Conservation (phyloP, 2,329 filamentous ascomycete species). For the Tolypocladium guangdongense region DNA sequence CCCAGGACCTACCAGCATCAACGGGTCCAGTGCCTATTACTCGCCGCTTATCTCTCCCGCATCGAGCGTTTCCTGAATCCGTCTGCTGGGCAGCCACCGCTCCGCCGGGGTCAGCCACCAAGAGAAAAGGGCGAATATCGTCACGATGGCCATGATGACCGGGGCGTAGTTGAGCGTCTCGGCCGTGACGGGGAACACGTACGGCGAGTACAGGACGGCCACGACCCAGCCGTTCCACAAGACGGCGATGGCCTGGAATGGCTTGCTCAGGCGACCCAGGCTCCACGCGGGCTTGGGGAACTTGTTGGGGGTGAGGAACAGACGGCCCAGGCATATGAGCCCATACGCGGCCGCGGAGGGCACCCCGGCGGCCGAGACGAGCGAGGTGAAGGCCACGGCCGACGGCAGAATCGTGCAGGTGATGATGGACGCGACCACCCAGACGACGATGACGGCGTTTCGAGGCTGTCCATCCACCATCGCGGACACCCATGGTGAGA, state of each 20-base stretch:
- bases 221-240: slow-evolving; percentile 41
- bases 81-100: not conserved
- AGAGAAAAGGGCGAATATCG: slow-evolving; percentile 23
- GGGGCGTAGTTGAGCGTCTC: slow-evolving; percentile 37
- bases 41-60: not conserved
- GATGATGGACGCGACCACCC: slow-evolving; percentile 39
- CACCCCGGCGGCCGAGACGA: slow-evolving; percentile 40
- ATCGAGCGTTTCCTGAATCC: not conserved
- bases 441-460: slow-evolving; percentile 49
- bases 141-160: slow-evolving; percentile 38
- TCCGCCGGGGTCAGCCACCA: not conserved
- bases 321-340: slow-evolving; percentile 35
- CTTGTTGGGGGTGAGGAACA: slow-evolving; percentile 31
- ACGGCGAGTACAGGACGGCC: slow-evolving; percentile 34
- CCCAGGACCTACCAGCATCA: too few species aligned
- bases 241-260: slow-evolving; percentile 34
- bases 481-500: slow-evolving; percentile 44
- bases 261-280: slow-evolving; percentile 30
- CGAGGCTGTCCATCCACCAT: slow-evolving; percentile 45
- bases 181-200: slow-evolving; percentile 30
- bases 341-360: slow-evolving; percentile 41
- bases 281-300: slow-evolving; percentile 35
- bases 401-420: slow-evolving; percentile 50
- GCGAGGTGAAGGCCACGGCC: slow-evolving; percentile 39
- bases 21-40: not conserved